phyloP scores from a whole-genome alignment of 139 green algal species.

The Tetraselmis striata region DNA sequence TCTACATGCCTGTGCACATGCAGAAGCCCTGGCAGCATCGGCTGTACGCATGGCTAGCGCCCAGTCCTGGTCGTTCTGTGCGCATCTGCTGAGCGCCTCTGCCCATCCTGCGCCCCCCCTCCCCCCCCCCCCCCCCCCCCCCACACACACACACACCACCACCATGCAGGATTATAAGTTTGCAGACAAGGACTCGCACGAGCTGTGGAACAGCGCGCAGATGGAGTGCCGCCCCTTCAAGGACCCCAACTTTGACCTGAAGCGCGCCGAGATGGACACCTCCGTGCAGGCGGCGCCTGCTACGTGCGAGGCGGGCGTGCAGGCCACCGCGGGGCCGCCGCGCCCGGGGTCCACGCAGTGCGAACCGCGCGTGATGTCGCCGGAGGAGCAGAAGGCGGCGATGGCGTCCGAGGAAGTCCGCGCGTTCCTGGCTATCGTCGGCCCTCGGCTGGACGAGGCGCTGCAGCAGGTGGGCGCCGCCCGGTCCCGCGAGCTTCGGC shows the following conservation, averaged over 20 bases:
- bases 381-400: conserved; percentile 21
- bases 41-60: too few species aligned
- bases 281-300: conserved; percentile 32
- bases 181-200: conserved; percentile 57
- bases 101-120: too few species aligned
- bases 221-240: conserved; percentile 67
- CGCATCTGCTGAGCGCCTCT: too few species aligned
- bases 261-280: conserved; percentile 33
- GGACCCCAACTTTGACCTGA: conserved; percentile 66
- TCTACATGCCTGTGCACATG: too few species aligned
- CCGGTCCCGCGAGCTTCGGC: too few species aligned
- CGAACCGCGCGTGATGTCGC: conserved; percentile 26
- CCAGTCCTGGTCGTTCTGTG: too few species aligned
- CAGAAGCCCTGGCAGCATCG: too few species aligned
- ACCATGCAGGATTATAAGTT: conserved; percentile 27
- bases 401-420: conserved; percentile 12
- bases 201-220: conserved; percentile 66
- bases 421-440: conserved; percentile 37
- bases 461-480: too few species aligned
- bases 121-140: too few species aligned
- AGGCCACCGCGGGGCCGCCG: conserved; percentile 28
- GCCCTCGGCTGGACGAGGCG: conserved; percentile 10
- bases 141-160: background rate
- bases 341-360: conserved; percentile 35
- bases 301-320: conserved; percentile 35